phyloP scores from a whole-genome alignment of 2,329 filamentous ascomycete genomes.

The Penicillium sp. region DNA sequence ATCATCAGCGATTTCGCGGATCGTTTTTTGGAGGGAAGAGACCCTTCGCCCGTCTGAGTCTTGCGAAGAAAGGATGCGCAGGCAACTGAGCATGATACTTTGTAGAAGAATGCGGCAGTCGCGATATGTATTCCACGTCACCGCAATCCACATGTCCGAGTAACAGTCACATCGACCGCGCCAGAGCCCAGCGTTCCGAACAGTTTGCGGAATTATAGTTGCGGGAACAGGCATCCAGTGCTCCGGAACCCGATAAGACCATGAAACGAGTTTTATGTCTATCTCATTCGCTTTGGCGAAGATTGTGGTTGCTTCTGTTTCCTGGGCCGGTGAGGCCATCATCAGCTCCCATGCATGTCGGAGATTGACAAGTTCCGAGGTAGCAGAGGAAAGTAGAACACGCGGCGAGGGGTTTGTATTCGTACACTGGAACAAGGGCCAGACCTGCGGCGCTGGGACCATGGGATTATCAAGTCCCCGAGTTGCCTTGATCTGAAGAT shows the following conservation, averaged over 20 bases:
- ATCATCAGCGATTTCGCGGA: slow-evolving; percentile 29
- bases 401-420: slow-evolving; percentile 17
- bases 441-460: slow-evolving; percentile 29
- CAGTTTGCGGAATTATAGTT: slow-evolving; percentile 29
- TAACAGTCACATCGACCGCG: slow-evolving; percentile 37
- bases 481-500: slow-evolving; percentile 30
- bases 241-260: slow-evolving; percentile 30
- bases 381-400: slow-evolving; percentile 25
- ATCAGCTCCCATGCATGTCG: slow-evolving; percentile 29
- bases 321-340: slow-evolving; percentile 2
- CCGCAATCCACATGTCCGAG: slow-evolving; percentile 34
- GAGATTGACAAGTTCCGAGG: slow-evolving; percentile 31
- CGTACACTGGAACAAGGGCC: slow-evolving; percentile 27
- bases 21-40: slow-evolving; percentile 11
- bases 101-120: slow-evolving; percentile 34
- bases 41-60: slow-evolving; percentile 11
- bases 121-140: slow-evolving; percentile 37
- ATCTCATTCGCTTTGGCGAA: slow-evolving; percentile 27
- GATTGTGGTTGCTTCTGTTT: slow-evolving; percentile 16
- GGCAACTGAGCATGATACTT: slow-evolving; percentile 34
- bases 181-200: slow-evolving; percentile 33
- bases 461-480: slow-evolving; percentile 23
- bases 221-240: slow-evolving; percentile 32
- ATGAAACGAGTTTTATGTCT: slow-evolving; percentile 29
- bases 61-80: slow-evolving; percentile 21